These are phyloP conservation scores for Paramarasmius palmivorus DNA, from an alignment of 1,284 basidiomycete genomes.

Conservation along the genomic window DNA sequence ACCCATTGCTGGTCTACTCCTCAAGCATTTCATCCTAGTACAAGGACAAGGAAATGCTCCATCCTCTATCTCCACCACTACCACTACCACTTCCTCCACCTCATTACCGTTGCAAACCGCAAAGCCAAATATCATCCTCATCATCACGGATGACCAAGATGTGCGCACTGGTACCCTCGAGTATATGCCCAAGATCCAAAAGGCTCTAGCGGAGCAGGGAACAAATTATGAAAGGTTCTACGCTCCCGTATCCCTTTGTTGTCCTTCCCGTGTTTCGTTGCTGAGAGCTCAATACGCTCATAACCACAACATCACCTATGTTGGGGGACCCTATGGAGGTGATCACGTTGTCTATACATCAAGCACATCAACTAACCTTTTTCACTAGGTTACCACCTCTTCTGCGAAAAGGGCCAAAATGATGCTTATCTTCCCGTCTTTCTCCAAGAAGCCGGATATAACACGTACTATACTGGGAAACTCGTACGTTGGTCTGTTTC, in stretches of 20 bases:
- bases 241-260: neutral
- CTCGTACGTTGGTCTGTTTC: neutral
- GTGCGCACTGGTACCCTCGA: neutral
- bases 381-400: neutral
- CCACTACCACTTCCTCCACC: too few relatives aligned
- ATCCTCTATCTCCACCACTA: too few relatives aligned
- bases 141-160: neutral
- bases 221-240: neutral
- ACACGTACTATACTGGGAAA: slow-evolving; percentile 9
- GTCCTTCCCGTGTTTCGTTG: neutral
- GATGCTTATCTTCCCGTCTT: slow-evolving; percentile 1
- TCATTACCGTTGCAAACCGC: too few relatives aligned
- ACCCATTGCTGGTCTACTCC: too few relatives aligned
- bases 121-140: too few relatives aligned
- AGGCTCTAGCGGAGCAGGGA: neutral
- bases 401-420: slow-evolving; percentile 5
- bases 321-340: neutral
- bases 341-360: neutral
- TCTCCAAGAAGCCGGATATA: slow-evolving; percentile 6
- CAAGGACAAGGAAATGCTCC: too few relatives aligned
- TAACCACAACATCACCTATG: neutral
- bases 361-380: neutral
- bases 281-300: neutral
- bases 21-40: too few relatives aligned
- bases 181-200: neutral